Percentiles rank a stretch among this genome's conserved stretches.
These are phyloP conservation scores for Macaranga tanarius DNA, from an alignment of 441 rosid genomes.

Conservation along the genomic window DNA sequence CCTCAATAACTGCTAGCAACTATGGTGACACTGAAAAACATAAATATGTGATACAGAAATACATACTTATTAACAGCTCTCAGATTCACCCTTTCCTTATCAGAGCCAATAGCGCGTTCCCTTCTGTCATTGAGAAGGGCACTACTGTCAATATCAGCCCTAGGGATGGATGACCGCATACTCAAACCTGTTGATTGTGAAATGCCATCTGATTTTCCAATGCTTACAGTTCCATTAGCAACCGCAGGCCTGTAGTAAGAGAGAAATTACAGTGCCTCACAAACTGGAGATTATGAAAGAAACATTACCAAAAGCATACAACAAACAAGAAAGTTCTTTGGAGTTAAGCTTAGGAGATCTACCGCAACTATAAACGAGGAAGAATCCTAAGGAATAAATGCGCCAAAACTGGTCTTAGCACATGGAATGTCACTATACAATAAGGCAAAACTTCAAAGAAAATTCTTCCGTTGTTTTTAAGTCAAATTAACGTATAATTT, in stretches of 20 bases:
- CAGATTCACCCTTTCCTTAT: conserved; percentile 76
- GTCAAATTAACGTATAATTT: not conserved
- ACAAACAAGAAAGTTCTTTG: conserved; percentile 1
- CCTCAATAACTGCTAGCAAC: not conserved
- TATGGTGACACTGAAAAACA: not conserved
- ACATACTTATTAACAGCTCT: conserved; percentile 85
- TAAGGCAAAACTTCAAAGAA: not conserved
- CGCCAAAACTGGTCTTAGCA: not conserved
- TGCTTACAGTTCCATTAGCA: conserved; percentile 59
- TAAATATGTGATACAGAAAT: conserved; percentile 5
- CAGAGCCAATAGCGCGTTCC: conserved; percentile 71
- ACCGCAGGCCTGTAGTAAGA: conserved; percentile 64
- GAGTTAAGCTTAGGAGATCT: not conserved
- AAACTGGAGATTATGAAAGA: conserved; percentile 12
- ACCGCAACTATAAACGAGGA: conserved; percentile 9
- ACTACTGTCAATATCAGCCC: conserved; percentile 62
- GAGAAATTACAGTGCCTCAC: conserved; percentile 23
- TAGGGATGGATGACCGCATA: conserved; percentile 58
- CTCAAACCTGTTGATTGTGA: conserved; percentile 62
- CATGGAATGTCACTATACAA: not conserved
- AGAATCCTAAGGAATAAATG: conserved; percentile 10
- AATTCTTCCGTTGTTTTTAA: not conserved
- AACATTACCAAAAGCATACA: conserved; percentile 1
- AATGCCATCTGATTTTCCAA: conserved; percentile 69
- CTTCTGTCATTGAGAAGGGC: conserved; percentile 68